Evolutionary conservation across 2,329 filamentous ascomycete genomes (phyloP), one percentile per base, ranked within the genome.

Genomic region (Botrytis hyacinthi): DNA sequence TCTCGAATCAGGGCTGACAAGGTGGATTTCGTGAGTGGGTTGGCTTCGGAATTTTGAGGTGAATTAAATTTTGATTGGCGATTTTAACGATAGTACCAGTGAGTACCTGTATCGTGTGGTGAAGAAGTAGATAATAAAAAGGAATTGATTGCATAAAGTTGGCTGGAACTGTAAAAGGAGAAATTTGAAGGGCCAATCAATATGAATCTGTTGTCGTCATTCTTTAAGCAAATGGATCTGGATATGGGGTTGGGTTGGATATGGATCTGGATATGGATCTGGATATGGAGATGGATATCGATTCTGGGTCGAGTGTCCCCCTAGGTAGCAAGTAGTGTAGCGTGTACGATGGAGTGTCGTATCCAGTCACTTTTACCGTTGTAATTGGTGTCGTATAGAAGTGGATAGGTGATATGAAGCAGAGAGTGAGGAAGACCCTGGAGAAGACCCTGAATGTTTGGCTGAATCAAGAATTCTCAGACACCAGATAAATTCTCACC

Each of bases 161-260:
- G 51, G 51, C 48, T 51, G 48, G 6, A 51, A 51, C 12, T n/a
- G 48, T 51, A 51, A n/a, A n/a, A 54, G 48, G 51, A 57, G n/a
- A 29, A 51, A 20, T 35, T 18, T 12, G 48, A 44, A 42, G 48
- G 48, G 12, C 66, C 66, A 69, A 69, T 69, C 54, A 70, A 61
- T 51, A 3, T 26, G 48, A 16, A n/a, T 9, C 16, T 48, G n/a
- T 62, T 62, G 57, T 70, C 68, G 68, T 70, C 68, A 70, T 70
- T 44, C 29, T 51, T 22, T 29, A 26, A 22, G 59, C 4, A 37
- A 26, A 14, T n/a, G 59, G 35, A 40, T 40, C 48, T n/a, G 48
- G n/a, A 10, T 22, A 46, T 46, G 44, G 26, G 48, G 10, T 54
- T 63, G 37, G 40, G 4, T 35, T 35, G 35, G 4, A 35, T 35